These are phyloP conservation scores for Hyaloscypha finlandica DNA, from an alignment of 495 filamentous ascomycete genomes.

Conservation along the genomic window DNA sequence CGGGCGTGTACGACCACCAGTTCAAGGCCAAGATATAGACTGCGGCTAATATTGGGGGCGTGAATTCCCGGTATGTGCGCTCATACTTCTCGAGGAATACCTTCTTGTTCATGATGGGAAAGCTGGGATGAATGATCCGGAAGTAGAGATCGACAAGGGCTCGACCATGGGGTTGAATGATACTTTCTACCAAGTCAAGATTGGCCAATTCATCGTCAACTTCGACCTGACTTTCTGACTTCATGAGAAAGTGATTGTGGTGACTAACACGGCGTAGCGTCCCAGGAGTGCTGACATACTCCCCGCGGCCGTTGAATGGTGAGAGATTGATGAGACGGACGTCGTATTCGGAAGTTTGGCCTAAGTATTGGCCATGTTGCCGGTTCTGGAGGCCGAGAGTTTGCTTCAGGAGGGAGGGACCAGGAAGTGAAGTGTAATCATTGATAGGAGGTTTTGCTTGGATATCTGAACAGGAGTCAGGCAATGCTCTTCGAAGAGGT, in stretches of 20 bases:
- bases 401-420: constrained; percentile 59
- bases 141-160: constrained; percentile 86
- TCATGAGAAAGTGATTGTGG: constrained; percentile 81
- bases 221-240: constrained; percentile 62
- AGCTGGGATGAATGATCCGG: constrained; percentile 81
- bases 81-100: constrained; percentile 84
- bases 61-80: constrained; percentile 72
- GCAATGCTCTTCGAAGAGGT: background rate
- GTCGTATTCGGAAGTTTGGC: constrained; percentile 71
- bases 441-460: constrained; percentile 39
- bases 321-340: constrained; percentile 71
- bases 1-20: constrained; percentile 77
- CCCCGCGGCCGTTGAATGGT: constrained; percentile 68
- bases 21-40: constrained; percentile 89
- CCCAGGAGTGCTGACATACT: constrained; percentile 63
- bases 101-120: constrained; percentile 86
- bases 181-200: constrained; percentile 74
- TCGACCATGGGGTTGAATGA: constrained; percentile 80
- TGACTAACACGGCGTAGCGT: constrained; percentile 78
- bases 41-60: constrained; percentile 80
- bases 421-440: constrained; percentile 58
- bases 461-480: constrained; percentile 18
- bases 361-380: constrained; percentile 63
- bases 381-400: constrained; percentile 64
- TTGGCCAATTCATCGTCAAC: constrained; percentile 62